Evolutionary conservation across 148 eudicot species (phyloP), one percentile per base, ranked within the genome.

Genomic region (Vaccinium vitisidaea): DNA sequence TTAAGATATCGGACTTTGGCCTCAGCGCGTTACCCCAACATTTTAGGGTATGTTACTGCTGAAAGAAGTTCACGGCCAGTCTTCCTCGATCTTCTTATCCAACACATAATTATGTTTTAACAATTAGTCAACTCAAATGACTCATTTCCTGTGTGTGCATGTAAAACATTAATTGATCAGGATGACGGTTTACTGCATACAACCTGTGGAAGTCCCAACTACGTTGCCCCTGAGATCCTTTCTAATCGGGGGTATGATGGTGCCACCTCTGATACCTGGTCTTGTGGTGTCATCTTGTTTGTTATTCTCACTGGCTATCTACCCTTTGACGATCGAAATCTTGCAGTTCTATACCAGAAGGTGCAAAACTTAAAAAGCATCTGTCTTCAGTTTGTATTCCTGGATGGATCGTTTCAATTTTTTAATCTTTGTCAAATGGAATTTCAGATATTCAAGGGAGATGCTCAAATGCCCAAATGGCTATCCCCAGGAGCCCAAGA

Each of bases 181-280:
- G 92, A 90, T 82, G 98, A 94, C 75, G 98, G 98, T 6, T 88
- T 97, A 80, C 89, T 97, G 82, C 99, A 95, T 87, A 97, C 99
- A 76, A 97, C 99, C 49, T 97, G 99, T 84, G 99, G 99, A 82
- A 97, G 97, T 89, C 99, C 99, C 39, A 97, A 97, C 81, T 97
- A 97, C 16, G 98, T 96, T 59, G 98, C 99, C n/a, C 99, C 99
- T 15, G 99, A 97, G 91, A 87, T 97, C 75, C 93, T 97, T 9
- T 91, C 92, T 48, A 92, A 94, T 88, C 87, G 94, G 82, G 99
- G 99, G 18, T 96, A 96, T 73, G 88, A 90, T 69, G 99, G 99
- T 18, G 92, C 95, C 59, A 89, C 96, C 27, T 92, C 99, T 2
- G 99, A 97, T 87, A 90, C 91, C 23, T 97, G 99, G 99, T 96